Evolutionary conservation across 345 rosid species (phyloP), one percentile per base, ranked within the genome.

Genomic region (Psidium guajava): DNA sequence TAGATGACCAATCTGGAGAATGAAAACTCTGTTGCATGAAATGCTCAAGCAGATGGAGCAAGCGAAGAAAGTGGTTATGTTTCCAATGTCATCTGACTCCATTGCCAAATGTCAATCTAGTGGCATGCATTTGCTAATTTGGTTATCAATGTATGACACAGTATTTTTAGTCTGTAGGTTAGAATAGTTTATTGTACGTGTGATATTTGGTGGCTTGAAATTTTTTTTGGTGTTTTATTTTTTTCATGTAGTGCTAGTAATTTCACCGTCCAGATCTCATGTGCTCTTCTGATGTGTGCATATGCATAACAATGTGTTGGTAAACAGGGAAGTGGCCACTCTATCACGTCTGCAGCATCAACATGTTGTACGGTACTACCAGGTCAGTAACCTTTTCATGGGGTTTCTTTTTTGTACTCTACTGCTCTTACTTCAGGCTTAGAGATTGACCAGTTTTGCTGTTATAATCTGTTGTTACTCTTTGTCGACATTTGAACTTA

Each of bases 351-450:
- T 97, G 91, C 98, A 97, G 85, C 99, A 97, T 95, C 98, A 91
- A n/a, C 99, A 97, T 92, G 98, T 97, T 83, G 99, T 97, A 81
- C 99, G 99, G 57, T 97, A 97, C 89, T 97, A 95, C 93, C 99
- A 97, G 96, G 99, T 87, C 6, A 61, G 57, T 58, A 84, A 77
- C 51, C 83, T 32, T 50, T 84, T 73, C 86, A 82, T 84, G 28
- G 27, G 21, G 36, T 27, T 27, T 82, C 54, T 8, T 82, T 81
- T 82, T 36, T 32, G 21, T 69, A 36, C 24, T 69, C 77, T 69
- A 36, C 24, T 69, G 25, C 77, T 9, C 25, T 69, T 36, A 36
- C 47, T 69, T 69, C 47, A 69, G 47, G 47, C 24, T 69, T 25
- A 8, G 77, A 44, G 77, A 69, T 69, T 47, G 36, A 69, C 77